These are phyloP conservation scores for Metarhizium brunneum DNA, from an alignment of 2,329 filamentous ascomycete genomes.

Conservation along the genomic window DNA sequence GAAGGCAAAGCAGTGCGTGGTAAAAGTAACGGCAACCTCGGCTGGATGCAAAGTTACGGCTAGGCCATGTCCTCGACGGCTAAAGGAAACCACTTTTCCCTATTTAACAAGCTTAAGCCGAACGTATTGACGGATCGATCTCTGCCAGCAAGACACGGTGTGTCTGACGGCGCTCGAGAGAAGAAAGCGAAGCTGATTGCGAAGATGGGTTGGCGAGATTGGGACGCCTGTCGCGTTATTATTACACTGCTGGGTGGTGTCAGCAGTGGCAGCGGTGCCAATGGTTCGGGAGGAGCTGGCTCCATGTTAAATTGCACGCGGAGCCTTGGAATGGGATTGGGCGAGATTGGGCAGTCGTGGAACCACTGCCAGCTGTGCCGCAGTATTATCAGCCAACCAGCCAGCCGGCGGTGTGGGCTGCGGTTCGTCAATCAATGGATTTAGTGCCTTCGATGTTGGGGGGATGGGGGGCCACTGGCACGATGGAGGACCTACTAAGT, in stretches of 20 bases:
- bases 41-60: constrained; percentile 3
- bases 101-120: not conserved
- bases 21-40: not conserved
- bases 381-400: no score
- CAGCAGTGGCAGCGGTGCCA: not conserved
- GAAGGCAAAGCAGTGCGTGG: constrained; percentile 1
- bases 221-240: not conserved
- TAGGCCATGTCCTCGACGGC: constrained; percentile 10
- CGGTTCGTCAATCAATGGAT: no score
- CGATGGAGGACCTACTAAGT: no score
- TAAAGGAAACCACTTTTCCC: not conserved
- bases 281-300: not conserved
- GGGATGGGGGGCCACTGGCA: no score
- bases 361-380: no score
- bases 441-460: no score
- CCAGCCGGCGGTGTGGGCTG: no score
- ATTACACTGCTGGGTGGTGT: not conserved
- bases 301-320: not conserved
- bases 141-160: not conserved
- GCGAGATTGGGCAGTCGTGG: not conserved
- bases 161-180: not conserved
- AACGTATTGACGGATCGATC: not conserved
- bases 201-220: not conserved
- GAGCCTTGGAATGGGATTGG: not conserved
- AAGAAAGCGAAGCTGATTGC: not conserved